A percentile compares a stretch with the other conserved stretches of the same genome.
Evolutionary conservation across 306 rosid species (phyloP).

Genomic region (Sechiopsis laciniata): DNA sequence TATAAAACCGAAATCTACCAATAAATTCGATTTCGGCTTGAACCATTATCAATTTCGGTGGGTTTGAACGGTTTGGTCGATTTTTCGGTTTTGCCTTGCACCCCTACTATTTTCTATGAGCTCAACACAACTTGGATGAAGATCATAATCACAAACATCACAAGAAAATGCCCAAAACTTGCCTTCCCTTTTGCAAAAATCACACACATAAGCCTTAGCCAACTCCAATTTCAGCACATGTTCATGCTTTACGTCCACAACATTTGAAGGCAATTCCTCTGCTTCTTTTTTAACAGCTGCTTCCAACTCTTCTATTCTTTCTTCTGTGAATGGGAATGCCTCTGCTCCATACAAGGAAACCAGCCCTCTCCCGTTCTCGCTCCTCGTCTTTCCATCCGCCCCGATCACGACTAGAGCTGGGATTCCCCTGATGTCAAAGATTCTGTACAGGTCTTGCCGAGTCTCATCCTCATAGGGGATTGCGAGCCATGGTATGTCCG

Average conservation of each 20-base stretch:
- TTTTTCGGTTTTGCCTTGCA: no score
- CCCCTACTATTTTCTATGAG: neutral
- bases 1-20: no score
- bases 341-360: constrained; percentile 65
- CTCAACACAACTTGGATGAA: constrained; percentile 73
- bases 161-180: constrained; percentile 91
- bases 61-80: no score
- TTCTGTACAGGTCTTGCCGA: constrained; percentile 67
- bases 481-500: constrained; percentile 76
- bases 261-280: constrained; percentile 65
- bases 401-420: constrained; percentile 72
- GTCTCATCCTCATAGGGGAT: constrained; percentile 65
- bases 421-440: constrained; percentile 59
- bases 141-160: constrained; percentile 79
- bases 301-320: constrained; percentile 53
- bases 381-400: constrained; percentile 55
- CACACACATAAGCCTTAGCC: constrained; percentile 84
- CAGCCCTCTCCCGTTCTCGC: constrained; percentile 50
- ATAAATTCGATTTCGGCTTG: no score
- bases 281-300: constrained; percentile 63
- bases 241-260: constrained; percentile 75
- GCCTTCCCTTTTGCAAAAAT: constrained; percentile 62
- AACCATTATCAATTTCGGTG: no score
- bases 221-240: constrained; percentile 70
- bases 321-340: constrained; percentile 78